Evolutionary conservation across 257 asterid species (phyloP).

Genomic region (Solanum stenotomum): DNA sequence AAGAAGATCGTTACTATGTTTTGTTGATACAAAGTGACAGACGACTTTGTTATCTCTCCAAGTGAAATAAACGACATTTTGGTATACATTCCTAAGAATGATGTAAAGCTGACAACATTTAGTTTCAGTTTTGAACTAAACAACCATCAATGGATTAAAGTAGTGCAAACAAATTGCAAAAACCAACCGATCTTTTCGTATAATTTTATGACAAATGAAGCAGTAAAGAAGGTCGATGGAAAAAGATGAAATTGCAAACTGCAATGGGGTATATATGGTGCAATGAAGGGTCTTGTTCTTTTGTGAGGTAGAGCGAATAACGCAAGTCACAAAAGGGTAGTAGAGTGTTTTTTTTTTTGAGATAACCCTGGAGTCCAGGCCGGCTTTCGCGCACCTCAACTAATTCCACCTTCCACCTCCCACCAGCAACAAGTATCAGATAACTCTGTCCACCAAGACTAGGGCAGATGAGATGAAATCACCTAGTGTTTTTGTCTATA

Average conservation of each 20-base stretch:
- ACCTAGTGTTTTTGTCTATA: too few species aligned
- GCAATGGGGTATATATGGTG: not conserved
- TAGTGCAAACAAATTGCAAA: not conserved
- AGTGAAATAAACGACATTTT: not conserved
- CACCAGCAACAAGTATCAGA: not conserved
- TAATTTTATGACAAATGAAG: not conserved
- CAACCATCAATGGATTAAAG: not conserved
- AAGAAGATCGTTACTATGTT: not conserved
- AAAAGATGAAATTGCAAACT: not conserved
- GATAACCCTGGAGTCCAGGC: rapidly evolving
- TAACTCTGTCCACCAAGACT: not conserved
- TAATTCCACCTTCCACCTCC: not conserved
- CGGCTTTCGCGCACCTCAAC: not conserved
- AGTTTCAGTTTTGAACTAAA: not conserved
- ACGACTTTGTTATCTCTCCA: not conserved
- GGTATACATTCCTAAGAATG: not conserved
- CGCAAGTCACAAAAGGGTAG: not conserved
- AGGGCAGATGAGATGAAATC: too few species aligned
- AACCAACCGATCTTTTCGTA: not conserved
- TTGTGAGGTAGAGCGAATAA: not conserved
- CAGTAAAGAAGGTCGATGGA: not conserved
- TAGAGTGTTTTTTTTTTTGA: not conserved
- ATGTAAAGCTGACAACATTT: not conserved
- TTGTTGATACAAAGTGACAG: not conserved
- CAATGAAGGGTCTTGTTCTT: not conserved